These are phyloP conservation scores for Yamadazyma dushanensis DNA, from an alignment of 1,139 yeast genomes.

Conservation along the genomic window DNA sequence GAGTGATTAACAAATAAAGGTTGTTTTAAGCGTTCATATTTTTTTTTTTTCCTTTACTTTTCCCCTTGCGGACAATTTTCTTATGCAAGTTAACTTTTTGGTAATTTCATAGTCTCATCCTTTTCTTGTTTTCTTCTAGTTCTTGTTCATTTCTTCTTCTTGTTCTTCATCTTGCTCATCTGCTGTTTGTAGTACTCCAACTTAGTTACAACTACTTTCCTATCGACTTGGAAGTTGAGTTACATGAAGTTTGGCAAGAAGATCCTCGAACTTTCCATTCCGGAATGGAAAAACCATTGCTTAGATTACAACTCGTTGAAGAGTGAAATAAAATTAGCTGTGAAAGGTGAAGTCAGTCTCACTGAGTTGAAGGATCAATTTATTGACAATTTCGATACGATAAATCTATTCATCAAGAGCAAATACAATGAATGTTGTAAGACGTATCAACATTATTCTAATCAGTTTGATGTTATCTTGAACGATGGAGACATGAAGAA, in stretches of 20 bases:
- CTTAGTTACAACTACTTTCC: too few species aligned
- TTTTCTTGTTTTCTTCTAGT: too few species aligned
- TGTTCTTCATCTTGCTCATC: too few species aligned
- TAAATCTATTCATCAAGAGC: constrained; percentile 61
- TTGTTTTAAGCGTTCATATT: not conserved
- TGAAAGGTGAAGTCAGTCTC: constrained; percentile 13
- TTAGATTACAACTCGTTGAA: constrained; percentile 81
- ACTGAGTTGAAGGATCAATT: constrained; percentile 31
- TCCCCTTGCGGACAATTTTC: not conserved
- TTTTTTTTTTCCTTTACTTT: not conserved
- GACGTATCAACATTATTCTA: constrained; percentile 26
- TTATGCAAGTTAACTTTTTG: too few species aligned
- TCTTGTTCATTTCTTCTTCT: too few species aligned
- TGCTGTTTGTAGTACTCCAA: too few species aligned
- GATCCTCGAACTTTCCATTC: constrained; percentile 70
- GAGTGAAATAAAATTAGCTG: constrained; percentile 41
- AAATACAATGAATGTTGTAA: constrained; percentile 62
- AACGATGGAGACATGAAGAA: constrained; percentile 6
- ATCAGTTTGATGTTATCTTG: constrained; percentile 15
- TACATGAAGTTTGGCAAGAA: constrained; percentile 85
- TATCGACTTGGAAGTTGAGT: not conserved
- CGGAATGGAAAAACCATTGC: constrained; percentile 85
- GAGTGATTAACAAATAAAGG: not conserved
- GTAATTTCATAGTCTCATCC: too few species aligned
- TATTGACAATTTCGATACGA: constrained; percentile 50